These are phyloP conservation scores for Penicillium occitanis DNA, from an alignment of 2,329 filamentous ascomycete genomes.

Conservation along the genomic window DNA sequence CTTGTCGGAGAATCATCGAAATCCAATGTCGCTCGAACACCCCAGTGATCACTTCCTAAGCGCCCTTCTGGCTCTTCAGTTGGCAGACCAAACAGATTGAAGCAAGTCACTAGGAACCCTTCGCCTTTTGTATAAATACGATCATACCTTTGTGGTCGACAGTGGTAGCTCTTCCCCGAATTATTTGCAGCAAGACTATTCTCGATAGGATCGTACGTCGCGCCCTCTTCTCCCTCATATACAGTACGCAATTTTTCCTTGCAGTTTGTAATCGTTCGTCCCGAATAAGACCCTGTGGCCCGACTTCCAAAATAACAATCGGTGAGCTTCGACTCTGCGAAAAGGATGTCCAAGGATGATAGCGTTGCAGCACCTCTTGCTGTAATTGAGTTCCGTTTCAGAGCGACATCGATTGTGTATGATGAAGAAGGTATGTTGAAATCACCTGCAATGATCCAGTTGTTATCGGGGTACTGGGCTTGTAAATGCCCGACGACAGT, in stretches of 20 bases:
- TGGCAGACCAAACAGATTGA: slow-evolving; percentile 58
- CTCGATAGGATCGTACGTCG: slow-evolving; percentile 61
- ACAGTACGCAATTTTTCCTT: slow-evolving; percentile 33
- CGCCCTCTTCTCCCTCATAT: slow-evolving; percentile 62
- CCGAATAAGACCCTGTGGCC: neutral
- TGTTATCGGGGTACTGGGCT: slow-evolving; percentile 42
- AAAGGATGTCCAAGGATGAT: slow-evolving; percentile 47
- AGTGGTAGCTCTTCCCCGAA: slow-evolving; percentile 49
- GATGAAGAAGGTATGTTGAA: slow-evolving; percentile 64
- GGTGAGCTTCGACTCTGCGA: neutral
- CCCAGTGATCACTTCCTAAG: slow-evolving; percentile 6
- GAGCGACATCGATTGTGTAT: slow-evolving; percentile 55
- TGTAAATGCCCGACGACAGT: slow-evolving; percentile 51
- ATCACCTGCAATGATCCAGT: slow-evolving; percentile 62
- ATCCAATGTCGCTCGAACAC: neutral
- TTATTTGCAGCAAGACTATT: slow-evolving; percentile 58
- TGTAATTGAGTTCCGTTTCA: slow-evolving; percentile 57
- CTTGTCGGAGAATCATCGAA: neutral
- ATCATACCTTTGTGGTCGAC: slow-evolving; percentile 65
- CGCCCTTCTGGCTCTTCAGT: neutral
- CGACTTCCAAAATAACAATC: slow-evolving; percentile 1
- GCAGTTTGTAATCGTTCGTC: neutral
- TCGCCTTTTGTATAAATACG: slow-evolving; percentile 57
- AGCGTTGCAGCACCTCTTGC: slow-evolving; percentile 48
- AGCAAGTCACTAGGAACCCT: slow-evolving; percentile 42